Conservation (phyloP, 225 moss, liverwort and hornwort species). For the Pleurozium schreberi region DNA sequence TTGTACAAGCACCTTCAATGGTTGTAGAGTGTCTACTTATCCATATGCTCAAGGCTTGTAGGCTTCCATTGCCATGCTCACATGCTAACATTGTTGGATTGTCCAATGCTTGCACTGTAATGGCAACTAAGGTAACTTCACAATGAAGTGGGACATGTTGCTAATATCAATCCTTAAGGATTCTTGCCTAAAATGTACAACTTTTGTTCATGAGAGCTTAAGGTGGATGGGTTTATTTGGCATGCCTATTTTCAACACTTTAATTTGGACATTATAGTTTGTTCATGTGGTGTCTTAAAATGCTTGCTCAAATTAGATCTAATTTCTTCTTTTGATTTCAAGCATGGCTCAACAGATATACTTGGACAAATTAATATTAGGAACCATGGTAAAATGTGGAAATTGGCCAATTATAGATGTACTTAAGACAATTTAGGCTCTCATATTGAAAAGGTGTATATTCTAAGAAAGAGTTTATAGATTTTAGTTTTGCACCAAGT, state of each 20-base stretch:
- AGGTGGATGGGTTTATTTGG: neutral
- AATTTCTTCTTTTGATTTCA: neutral
- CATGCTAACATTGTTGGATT: fast-evolving
- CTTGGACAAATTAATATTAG: neutral
- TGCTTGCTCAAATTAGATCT: neutral
- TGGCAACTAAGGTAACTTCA: no score
- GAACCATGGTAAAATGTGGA: neutral
- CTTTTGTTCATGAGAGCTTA: no score
- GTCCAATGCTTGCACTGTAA: neutral
- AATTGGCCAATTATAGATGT: neutral
- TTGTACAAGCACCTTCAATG: neutral
- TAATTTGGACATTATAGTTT: neutral
- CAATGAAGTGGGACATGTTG: no score
- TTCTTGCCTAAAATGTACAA: neutral
- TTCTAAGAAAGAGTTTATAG: neutral
- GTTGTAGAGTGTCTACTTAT: neutral
- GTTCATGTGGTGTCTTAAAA: no score
- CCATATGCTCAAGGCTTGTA: neutral
- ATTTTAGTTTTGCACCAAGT: neutral
- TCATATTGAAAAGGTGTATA: neutral
- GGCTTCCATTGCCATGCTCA: neutral
- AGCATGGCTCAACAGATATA: neutral
- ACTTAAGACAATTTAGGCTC: neutral
- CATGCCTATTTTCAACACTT: neutral
- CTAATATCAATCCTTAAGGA: fast-evolving